Base-by-base conservation (phyloP, 768 basidiomycete genomes). In the Suillus cothurnatus region DNA sequence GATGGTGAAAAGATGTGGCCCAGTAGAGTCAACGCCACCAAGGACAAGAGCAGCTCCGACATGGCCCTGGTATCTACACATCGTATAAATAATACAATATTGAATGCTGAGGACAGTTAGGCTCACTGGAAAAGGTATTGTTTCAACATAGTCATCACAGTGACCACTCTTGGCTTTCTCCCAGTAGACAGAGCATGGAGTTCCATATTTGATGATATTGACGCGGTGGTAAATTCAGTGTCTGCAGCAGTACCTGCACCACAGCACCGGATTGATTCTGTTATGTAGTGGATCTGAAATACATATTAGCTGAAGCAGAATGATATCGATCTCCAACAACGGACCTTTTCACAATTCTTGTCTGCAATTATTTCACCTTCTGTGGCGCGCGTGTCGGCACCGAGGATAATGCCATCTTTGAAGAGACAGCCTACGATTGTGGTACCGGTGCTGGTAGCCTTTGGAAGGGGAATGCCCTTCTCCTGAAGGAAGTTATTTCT, bases 181-280 rank as follows among this genome's bases (percentile, higher is more conserved):
- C 95, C 96, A 36, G 93, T 95, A 21, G 92, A 91, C 36, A 99
- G 85, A 1, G 88, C 86, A 74, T 99, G 97, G 17, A 99, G 83
- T 76, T 95, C 94, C 78, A 99, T 93, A 79, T 97, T 97, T 47
- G 94, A 95, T 2, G 94, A 94, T 74, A 99, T 98, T 74, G 95
- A 85, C 17, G 94, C 94, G 56, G 97, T 98, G 39, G 89, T 90
- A 73, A 95, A 95, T 76, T 97, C 95, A 0, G 97, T 98, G 74
- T 99, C 97, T 9, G 97, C 97, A n/a, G 97, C 97, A 2, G 97
- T 99, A 66, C 97, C 97, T 1, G 97, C 97, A 71, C 97, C 97
- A 75, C 97, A 98, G 82, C 97, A 99, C 59, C 96, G 86, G 66
- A 99, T 99, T 68, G 90, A 89, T 66, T 97, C 95, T 5, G 95